phyloP scores from a whole-genome alignment of 441 rosid species.

The Erodium chrysanthum region DNA sequence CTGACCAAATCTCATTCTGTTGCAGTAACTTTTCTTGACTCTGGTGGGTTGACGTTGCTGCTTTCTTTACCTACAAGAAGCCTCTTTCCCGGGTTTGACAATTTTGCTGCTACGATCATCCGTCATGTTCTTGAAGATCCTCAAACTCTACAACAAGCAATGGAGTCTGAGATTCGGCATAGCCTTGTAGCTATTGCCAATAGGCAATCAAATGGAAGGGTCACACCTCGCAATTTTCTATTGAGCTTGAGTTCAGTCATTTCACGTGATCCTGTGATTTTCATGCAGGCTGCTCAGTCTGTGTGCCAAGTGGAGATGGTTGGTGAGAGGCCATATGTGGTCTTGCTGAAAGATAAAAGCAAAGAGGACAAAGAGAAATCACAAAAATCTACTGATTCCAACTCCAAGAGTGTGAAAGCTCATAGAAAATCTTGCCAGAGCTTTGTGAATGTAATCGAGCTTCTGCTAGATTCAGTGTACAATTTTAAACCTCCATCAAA shows the following conservation, averaged over 20 bases:
- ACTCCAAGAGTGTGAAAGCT: slow-evolving; percentile 57
- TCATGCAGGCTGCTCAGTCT: slow-evolving; percentile 73
- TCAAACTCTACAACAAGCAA: slow-evolving; percentile 92
- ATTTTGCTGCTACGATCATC: slow-evolving; percentile 74
- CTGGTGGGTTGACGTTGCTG: slow-evolving; percentile 66
- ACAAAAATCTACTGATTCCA: slow-evolving; percentile 40
- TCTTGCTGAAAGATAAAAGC: slow-evolving; percentile 61
- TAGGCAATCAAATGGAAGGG: slow-evolving; percentile 78
- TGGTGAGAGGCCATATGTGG: slow-evolving; percentile 86
- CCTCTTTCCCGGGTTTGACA: slow-evolving; percentile 92
- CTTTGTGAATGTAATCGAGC: slow-evolving; percentile 74
- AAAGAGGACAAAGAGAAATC: slow-evolving; percentile 73
- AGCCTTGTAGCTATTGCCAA: slow-evolving; percentile 72
- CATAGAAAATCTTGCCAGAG: slow-evolving; percentile 78
- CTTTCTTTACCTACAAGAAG: slow-evolving; percentile 78
- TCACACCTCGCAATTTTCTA: slow-evolving; percentile 77
- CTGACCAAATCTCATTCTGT: slow-evolving; percentile 69
- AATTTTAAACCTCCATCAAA: slow-evolving; percentile 58
- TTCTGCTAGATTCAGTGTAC: slow-evolving; percentile 68
- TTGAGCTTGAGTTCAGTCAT: slow-evolving; percentile 62
- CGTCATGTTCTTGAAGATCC: slow-evolving; percentile 98
- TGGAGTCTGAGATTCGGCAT: slow-evolving; percentile 96
- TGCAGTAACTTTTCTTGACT: slow-evolving; percentile 82
- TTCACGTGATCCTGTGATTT: slow-evolving; percentile 75
- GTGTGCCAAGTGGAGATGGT: slow-evolving; percentile 94